Conservation (phyloP, 345 rosid genomes). For the Theobroma cacao region DNA sequence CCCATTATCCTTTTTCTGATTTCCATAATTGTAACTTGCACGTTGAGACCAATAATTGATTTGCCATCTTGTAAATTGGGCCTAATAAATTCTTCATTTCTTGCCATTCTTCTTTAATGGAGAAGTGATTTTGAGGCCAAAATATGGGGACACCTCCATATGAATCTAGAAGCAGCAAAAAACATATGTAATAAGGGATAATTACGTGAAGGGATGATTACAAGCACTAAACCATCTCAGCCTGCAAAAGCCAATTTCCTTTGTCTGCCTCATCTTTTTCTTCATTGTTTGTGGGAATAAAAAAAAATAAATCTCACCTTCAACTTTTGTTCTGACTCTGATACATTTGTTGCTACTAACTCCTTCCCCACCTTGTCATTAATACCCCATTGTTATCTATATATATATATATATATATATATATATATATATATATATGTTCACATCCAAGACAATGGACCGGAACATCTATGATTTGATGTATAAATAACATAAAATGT, state of each 20-base stretch:
- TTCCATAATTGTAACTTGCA: background rate
- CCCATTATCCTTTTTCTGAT: background rate
- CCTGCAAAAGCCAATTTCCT: background rate
- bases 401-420: too few relatives aligned
- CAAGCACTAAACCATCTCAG: background rate
- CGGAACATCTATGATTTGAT: slow-evolving; percentile 3
- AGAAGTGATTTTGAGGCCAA: background rate
- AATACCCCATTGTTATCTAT: background rate
- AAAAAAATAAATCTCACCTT: background rate
- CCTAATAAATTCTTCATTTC: background rate
- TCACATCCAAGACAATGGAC: background rate
- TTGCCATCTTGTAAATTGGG: background rate
- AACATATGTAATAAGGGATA: background rate
- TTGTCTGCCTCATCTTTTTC: background rate
- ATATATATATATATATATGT: too few relatives aligned
- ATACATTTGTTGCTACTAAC: background rate
- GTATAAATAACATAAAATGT: background rate
- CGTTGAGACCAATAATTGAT: slow-evolving; percentile 1
- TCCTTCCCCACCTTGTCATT: background rate
- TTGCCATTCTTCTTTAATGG: background rate
- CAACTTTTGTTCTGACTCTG: background rate
- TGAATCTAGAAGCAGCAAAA: background rate
- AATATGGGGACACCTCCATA: background rate
- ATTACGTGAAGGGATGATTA: background rate
- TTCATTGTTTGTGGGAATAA: background rate